Evolutionary conservation across 2,329 filamentous ascomycete species (phyloP).

Genomic region (Dactylellina drechsleri): DNA sequence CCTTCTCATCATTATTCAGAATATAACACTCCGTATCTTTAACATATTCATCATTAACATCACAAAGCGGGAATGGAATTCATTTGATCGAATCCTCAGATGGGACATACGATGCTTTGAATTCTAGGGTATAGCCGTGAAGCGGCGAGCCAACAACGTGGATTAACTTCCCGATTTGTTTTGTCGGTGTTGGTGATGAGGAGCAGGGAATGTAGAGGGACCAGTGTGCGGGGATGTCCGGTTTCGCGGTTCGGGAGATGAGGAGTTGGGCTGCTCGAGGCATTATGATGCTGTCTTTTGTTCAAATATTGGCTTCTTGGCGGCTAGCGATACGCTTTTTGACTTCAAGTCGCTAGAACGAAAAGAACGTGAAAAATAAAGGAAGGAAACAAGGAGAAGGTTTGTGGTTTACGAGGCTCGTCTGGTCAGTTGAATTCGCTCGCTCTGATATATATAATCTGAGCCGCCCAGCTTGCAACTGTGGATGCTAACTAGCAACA

Average conservation of each 20-base stretch:
- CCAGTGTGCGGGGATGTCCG: conserved; percentile 27
- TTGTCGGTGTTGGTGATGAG: conserved; percentile 1
- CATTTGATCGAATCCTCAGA: conserved; percentile 17
- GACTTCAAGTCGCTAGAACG: conserved; percentile 3
- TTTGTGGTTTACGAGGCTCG: neutral
- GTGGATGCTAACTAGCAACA: neutral
- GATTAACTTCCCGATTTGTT: conserved; percentile 27
- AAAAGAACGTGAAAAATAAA: neutral
- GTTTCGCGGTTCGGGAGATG: conserved; percentile 37
- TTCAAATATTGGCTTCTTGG: conserved; percentile 5
- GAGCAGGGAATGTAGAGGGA: conserved; percentile 37
- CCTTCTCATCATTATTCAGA: neutral
- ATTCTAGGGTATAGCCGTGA: conserved; percentile 24
- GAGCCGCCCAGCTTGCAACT: neutral
- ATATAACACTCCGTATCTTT: conserved; percentile 18
- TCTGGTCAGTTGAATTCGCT: conserved; percentile 1
- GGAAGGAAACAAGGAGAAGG: neutral
- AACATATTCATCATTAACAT: conserved; percentile 13
- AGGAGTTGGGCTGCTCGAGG: conserved; percentile 17
- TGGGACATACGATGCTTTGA: conserved; percentile 25
- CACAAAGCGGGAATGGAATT: conserved; percentile 25
- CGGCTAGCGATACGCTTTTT: neutral
- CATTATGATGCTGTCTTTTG: conserved; percentile 11
- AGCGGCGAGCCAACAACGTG: conserved; percentile 30
- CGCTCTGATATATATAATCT: no score